Conservation (phyloP, 805 yeast genomes). For the Hanseniaspora occidentalis region DNA sequence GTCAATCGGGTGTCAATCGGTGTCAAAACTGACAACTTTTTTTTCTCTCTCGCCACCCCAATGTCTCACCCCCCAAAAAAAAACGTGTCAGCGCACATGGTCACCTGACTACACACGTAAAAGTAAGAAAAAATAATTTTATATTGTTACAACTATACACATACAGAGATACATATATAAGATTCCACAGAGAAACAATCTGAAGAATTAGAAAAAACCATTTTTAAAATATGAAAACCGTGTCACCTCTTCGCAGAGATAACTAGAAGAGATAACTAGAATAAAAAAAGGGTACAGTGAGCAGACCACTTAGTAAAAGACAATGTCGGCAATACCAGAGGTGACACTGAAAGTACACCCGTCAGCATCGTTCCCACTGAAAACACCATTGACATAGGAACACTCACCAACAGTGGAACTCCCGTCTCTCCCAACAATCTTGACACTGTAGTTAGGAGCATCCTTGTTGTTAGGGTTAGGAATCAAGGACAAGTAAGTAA, state of each 20-base stretch:
- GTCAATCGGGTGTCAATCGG: too few species aligned
- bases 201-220: too few species aligned
- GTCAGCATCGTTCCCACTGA: constrained; percentile 51
- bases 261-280: too few species aligned
- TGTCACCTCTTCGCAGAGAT: too few species aligned
- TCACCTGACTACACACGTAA: background rate
- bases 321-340: constrained; percentile 48
- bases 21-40: too few species aligned
- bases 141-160: background rate
- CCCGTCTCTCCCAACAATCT: constrained; percentile 62
- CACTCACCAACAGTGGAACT: constrained; percentile 57
- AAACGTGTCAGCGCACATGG: too few species aligned
- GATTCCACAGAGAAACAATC: too few species aligned
- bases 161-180: too few species aligned
- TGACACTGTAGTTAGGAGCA: constrained; percentile 50
- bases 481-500: constrained; percentile 56
- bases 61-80: too few species aligned
- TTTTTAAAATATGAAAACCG: too few species aligned
- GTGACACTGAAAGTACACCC: constrained; percentile 71
- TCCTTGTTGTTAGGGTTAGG: constrained; percentile 62
- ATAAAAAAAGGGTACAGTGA: too few species aligned
- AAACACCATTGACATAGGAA: constrained; percentile 64
- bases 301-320: constrained; percentile 33
- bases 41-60: too few species aligned
- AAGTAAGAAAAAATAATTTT: background rate